Base-by-base conservation (phyloP, 2,329 filamentous ascomycete species). In the Aspergillus floridensis region DNA sequence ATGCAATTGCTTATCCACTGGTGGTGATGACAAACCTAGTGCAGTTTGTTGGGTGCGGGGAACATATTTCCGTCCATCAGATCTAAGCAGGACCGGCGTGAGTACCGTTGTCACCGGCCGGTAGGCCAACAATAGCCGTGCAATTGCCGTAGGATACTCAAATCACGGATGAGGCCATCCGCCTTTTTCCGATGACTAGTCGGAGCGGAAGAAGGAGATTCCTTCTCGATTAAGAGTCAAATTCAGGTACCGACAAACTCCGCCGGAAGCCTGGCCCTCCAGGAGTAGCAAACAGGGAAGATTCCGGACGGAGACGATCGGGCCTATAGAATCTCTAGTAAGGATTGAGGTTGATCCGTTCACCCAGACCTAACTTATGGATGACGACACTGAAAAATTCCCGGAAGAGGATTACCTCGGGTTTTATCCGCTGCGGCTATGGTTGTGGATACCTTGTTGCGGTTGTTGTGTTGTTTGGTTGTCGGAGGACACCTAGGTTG, bases 111-210 rank as follows among this genome's bases (percentile, higher is more conserved):
- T 12, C 6, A 19, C 6, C 16, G 16, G 4, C 16, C 16, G 38
- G 38, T 44, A 44, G 5, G 38, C 38, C 38, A 44, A 44, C 38
- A 44, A 19, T 19, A 44, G 16, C 38, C 38, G 52, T 50, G 14
- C 50, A 60, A 62, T 66, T 65, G 49, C 64, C 64, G 68, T 66
- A 60, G 53, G 53, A 56, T 19, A 29, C 57, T 46, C 53, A 59
- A 56, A 53, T 44, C 6, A 14, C 6, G 38, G 16, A 44, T 16
- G 6, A 19, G 16, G 16, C 16, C 12, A 63, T 63, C 72, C 72
- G 72, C 70, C 70, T 73, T 74, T 74, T 72, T 61, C 72, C 72
- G 72, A 73, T 38, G 26, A 21, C 35, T 49, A 63, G 50, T 50
- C 53, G 44, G 55, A 59, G 59, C 49, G 52, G 57, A 60, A 56